Conservation (phyloP, 805 yeast species). For the Wickerhamiella azymoides region DNA sequence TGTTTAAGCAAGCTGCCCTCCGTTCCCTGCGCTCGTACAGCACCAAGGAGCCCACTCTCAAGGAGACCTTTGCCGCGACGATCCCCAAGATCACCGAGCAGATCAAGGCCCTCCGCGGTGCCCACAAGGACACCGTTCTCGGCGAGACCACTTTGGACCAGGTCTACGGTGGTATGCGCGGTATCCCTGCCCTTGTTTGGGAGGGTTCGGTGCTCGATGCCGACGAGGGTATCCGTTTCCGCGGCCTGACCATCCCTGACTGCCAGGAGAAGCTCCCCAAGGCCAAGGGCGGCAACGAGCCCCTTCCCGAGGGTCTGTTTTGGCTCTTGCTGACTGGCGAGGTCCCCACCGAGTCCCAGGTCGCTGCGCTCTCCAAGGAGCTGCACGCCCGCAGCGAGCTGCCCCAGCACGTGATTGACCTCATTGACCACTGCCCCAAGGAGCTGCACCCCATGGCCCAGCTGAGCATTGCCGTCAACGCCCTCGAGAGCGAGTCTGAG, state of each 20-base stretch:
- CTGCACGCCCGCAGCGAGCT: constrained; percentile 64
- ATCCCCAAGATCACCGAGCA: constrained; percentile 87
- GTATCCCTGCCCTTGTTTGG: constrained; percentile 75
- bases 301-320: constrained; percentile 69
- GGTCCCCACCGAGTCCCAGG: constrained; percentile 60
- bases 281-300: constrained; percentile 50
- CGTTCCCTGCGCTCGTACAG: constrained; percentile 15
- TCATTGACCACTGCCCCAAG: constrained; percentile 61
- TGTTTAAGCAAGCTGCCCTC: constrained; percentile 4
- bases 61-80: constrained; percentile 86
- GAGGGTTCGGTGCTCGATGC: constrained; percentile 81
- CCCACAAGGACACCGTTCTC: constrained; percentile 65
- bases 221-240: constrained; percentile 73
- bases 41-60: constrained; percentile 39
- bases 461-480: constrained; percentile 69
- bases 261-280: constrained; percentile 61
- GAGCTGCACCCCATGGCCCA: constrained; percentile 83
- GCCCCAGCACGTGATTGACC: constrained; percentile 63
- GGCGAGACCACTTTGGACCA: constrained; percentile 67
- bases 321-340: constrained; percentile 78
- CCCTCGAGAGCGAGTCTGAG: constrained; percentile 69
- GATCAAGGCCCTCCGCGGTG: constrained; percentile 76
- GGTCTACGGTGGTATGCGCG: constrained; percentile 88
- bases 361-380: constrained; percentile 57
- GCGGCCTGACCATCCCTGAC: constrained; percentile 74